Evolutionary conservation across 2,329 filamentous ascomycete genomes (phyloP).

Genomic region (Aureobasidium pullulans): DNA sequence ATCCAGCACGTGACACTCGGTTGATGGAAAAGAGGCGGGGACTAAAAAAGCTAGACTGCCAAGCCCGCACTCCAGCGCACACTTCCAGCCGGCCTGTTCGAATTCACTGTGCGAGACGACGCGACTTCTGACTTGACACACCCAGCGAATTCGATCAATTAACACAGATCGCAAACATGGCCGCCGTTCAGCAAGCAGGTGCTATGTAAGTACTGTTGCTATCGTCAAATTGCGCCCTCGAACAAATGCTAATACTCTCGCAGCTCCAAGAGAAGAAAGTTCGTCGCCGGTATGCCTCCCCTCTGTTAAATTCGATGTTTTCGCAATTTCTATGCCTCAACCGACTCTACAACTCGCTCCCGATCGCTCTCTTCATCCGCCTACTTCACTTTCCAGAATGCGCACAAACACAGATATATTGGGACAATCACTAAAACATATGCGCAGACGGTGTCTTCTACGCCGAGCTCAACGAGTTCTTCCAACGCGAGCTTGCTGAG

Average conservation of each 20-base stretch:
- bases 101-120: too few species aligned
- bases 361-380: neutral
- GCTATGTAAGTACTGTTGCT: constrained; percentile 16
- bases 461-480: constrained; percentile 99
- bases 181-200: constrained; percentile 24
- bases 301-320: constrained; percentile 2
- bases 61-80: neutral
- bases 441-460: constrained; percentile 92
- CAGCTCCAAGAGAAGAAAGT: constrained; percentile 82
- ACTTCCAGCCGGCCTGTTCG: neutral
- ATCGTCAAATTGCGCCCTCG: neutral
- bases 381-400: neutral
- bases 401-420: neutral
- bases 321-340: neutral
- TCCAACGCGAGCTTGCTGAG: constrained; percentile 99
- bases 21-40: too few species aligned
- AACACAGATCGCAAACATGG: constrained; percentile 28
- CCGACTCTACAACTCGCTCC: neutral
- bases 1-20: too few species aligned
- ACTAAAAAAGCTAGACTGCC: neutral
- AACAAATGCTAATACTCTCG: constrained; percentile 11
- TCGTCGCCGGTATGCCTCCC: constrained; percentile 39
- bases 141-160: constrained; percentile 15
- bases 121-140: neutral
- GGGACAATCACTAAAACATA: constrained; percentile 13